Base-by-base conservation (phyloP, 2,329 filamentous ascomycete genomes). In the Chrysoporthe austroafricana region DNA sequence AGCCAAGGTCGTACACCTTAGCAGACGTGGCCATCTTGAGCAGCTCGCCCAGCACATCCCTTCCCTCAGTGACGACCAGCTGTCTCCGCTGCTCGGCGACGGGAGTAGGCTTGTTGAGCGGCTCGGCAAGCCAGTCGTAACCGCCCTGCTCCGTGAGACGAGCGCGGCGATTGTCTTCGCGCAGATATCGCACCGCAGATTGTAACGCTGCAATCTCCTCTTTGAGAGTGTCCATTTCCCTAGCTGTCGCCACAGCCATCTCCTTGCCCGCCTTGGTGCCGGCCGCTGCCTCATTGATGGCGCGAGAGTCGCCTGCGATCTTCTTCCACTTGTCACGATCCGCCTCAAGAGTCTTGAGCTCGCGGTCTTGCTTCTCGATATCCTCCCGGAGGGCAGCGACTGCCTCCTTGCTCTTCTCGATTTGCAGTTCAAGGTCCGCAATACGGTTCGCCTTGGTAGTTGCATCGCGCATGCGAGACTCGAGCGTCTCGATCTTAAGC, bases 401-500 rank as follows among this genome's bases (percentile, higher is more conserved):
- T 52, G 83, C 80, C 67, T 83, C 78, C 70, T 84, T 83, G 36
- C 86, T 82, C 21, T 83, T 80, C 61, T 84, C 83, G 34, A 91
- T 82, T 73, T 84, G 81, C 44, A 79, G 79, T 77, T 93, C 90
- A 14, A 93, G 83, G 64, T 88, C 87, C 26, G 83, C 82, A 72
- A 93, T 91, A 63, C 85, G 85, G 62, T 89, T 87, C 16, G 91
- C 88, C 79, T 95, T 94, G 76, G 91, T 89, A 71, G 89, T 88
- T 6, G 92, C 92, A 75, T 96, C 94, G 67, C 90, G 89, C 90
- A 96, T 94, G 67, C 93, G 86, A 8, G 92, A 92, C 77, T 97
- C 92, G 48, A 98, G 88, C 52, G 96, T 92, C 79, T 97, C 95
- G 72, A 97, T 97, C 78, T 96, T 94, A 72, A 97, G 91, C n/a